Evolutionary conservation across 495 filamentous ascomycete genomes (phyloP).

Genomic region (Penicillium crystallinum): DNA sequence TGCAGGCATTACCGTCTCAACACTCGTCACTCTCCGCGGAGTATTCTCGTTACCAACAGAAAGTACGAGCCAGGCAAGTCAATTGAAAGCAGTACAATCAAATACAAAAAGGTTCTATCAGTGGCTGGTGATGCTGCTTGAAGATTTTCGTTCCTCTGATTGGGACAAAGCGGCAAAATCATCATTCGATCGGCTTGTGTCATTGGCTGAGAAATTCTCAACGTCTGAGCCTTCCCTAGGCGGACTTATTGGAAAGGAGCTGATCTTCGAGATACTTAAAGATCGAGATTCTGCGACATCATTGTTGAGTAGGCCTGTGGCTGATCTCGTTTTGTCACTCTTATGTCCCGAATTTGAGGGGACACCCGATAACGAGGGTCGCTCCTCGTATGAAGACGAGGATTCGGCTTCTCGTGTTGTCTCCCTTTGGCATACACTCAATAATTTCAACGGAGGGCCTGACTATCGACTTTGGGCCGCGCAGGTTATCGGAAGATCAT

Average conservation of each 20-base stretch:
- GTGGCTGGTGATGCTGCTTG: constrained; percentile 65
- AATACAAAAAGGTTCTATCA: constrained; percentile 62
- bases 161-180: constrained; percentile 41
- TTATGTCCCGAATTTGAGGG: constrained; percentile 66
- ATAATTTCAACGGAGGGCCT: constrained; percentile 51
- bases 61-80: constrained; percentile 69
- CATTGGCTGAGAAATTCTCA: constrained; percentile 55
- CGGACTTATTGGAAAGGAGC: constrained; percentile 61
- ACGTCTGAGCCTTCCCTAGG: constrained; percentile 54
- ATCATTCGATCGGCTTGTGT: constrained; percentile 59
- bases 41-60: constrained; percentile 63
- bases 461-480: constrained; percentile 81
- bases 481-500: constrained; percentile 76
- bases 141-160: constrained; percentile 46
- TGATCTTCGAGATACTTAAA: constrained; percentile 68
- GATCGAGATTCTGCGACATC: constrained; percentile 57
- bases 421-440: constrained; percentile 70
- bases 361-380: constrained; percentile 49
- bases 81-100: constrained; percentile 62
- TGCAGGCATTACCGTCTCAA: constrained; percentile 69
- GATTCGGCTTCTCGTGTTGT: constrained; percentile 55
- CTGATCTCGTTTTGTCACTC: constrained; percentile 65
- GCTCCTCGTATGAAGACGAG: constrained; percentile 58
- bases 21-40: constrained; percentile 65
- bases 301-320: constrained; percentile 62